Percentiles rank a stretch among this genome's conserved stretches.
These are phyloP conservation scores for Trichocladium uniseriatum DNA, from an alignment of 495 filamentous ascomycete species.

Conservation along the genomic window DNA sequence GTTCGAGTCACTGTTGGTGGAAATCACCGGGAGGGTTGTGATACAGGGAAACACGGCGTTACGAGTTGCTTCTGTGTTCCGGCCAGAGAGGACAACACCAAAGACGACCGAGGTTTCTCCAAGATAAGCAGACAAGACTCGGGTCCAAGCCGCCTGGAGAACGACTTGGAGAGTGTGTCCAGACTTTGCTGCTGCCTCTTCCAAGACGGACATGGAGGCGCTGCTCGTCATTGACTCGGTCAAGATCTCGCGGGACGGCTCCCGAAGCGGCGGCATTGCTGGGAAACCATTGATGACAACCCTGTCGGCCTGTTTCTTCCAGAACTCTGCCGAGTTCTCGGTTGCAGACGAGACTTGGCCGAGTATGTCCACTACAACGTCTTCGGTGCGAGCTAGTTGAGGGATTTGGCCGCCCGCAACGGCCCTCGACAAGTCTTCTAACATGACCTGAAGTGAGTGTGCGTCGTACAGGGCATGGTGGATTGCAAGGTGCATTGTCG, in stretches of 20 bases:
- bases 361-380: slow-evolving; percentile 46
- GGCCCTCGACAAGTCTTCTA: slow-evolving; percentile 42
- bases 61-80: slow-evolving; percentile 45
- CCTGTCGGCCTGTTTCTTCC: slow-evolving; percentile 45
- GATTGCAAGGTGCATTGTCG: slow-evolving; percentile 40
- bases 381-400: slow-evolving; percentile 23
- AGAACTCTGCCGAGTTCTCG: slow-evolving; percentile 44
- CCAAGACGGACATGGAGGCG: slow-evolving; percentile 34
- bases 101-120: slow-evolving; percentile 61
- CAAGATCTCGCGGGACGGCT: slow-evolving; percentile 27
- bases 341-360: slow-evolving; percentile 27
- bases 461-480: slow-evolving; percentile 80
- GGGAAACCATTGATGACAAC: slow-evolving; percentile 57
- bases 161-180: slow-evolving; percentile 63
- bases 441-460: slow-evolving; percentile 50
- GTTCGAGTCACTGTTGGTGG: slow-evolving; percentile 42
- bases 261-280: slow-evolving; percentile 52
- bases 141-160: slow-evolving; percentile 65
- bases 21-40: slow-evolving; percentile 58
- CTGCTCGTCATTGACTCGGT: slow-evolving; percentile 34
- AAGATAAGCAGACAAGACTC: slow-evolving; percentile 59
- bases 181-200: slow-evolving; percentile 39
- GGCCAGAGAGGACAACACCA: slow-evolving; percentile 65
- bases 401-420: slow-evolving; percentile 1
- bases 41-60: slow-evolving; percentile 61